Conservation (phyloP, 305 asterid species). For the Fraxinus dipetala region DNA sequence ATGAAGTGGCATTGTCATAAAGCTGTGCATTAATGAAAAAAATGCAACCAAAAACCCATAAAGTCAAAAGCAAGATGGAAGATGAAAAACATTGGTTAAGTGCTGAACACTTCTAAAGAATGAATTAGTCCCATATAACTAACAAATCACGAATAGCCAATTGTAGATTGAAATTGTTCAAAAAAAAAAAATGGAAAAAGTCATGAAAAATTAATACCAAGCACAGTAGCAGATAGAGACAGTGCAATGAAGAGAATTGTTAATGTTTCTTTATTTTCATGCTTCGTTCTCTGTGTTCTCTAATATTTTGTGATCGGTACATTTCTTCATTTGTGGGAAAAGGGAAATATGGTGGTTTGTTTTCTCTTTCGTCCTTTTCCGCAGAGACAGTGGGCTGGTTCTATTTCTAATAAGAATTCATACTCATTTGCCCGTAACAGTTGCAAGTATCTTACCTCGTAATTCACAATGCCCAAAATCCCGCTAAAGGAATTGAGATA, state of each 20-base stretch:
- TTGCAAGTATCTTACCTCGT: background rate
- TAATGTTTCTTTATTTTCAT: background rate
- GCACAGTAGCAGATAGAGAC: background rate
- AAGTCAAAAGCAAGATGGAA: constrained; percentile 4
- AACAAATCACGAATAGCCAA: background rate
- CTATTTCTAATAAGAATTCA: background rate
- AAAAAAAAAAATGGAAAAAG: background rate
- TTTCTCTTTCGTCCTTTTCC: background rate
- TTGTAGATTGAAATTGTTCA: background rate
- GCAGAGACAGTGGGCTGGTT: background rate
- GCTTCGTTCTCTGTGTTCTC: background rate
- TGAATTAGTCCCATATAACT: background rate
- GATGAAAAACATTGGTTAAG: background rate
- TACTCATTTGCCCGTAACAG: background rate
- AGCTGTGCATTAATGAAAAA: constrained; percentile 16
- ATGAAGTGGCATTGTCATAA: background rate
- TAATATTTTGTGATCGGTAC: background rate
- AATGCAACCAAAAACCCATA: constrained; percentile 2
- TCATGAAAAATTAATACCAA: background rate
- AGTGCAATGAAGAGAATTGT: background rate
- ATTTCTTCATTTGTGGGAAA: background rate
- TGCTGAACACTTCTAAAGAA: background rate
- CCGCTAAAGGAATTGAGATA: background rate
- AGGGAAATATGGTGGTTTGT: background rate
- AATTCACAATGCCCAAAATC: background rate